These are phyloP conservation scores for Chara braunii DNA, from an alignment of 139 green algal genomes.

Conservation along the genomic window DNA sequence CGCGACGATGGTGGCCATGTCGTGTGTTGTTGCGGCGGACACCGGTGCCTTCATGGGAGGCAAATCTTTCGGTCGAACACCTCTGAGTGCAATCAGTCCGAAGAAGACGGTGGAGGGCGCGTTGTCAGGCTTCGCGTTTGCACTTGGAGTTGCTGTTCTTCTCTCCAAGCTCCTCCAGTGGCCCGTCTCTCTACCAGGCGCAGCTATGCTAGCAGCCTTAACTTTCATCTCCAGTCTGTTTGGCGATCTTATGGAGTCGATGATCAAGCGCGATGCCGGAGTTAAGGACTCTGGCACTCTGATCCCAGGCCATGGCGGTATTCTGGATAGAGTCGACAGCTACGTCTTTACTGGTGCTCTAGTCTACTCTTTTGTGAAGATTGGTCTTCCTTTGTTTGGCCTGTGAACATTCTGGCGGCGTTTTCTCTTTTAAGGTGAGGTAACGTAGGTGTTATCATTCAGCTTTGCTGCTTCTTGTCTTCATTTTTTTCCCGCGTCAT, in stretches of 20 bases:
- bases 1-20: slow-evolving; percentile 37
- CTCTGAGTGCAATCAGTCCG: slow-evolving; percentile 31
- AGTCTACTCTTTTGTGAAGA: slow-evolving; percentile 53
- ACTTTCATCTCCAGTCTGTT: slow-evolving; percentile 59
- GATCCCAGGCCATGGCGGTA: slow-evolving; percentile 84
- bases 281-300: slow-evolving; percentile 81
- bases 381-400: slow-evolving; percentile 29
- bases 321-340: slow-evolving; percentile 51
- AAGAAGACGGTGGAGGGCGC: slow-evolving; percentile 53
- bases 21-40: slow-evolving; percentile 45
- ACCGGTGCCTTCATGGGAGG: slow-evolving; percentile 47
- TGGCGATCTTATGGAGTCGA: slow-evolving; percentile 93
- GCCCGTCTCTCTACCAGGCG: slow-evolving; percentile 2
- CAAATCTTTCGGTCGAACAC: slow-evolving; percentile 36
- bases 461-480: too few relatives aligned
- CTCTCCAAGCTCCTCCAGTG: slow-evolving; percentile 16
- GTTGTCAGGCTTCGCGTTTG: slow-evolving; percentile 16
- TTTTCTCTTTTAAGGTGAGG: too few relatives aligned
- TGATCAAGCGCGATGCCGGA: slow-evolving; percentile 94
- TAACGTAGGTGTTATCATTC: too few relatives aligned
- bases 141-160: slow-evolving; percentile 10
- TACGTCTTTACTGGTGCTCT: slow-evolving; percentile 94
- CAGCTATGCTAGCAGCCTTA: not conserved
- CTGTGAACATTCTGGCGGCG: too few relatives aligned
- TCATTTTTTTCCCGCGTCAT: too few relatives aligned